Conservation (phyloP, 148 eudicot species). For the Gaultheria prostrata region DNA sequence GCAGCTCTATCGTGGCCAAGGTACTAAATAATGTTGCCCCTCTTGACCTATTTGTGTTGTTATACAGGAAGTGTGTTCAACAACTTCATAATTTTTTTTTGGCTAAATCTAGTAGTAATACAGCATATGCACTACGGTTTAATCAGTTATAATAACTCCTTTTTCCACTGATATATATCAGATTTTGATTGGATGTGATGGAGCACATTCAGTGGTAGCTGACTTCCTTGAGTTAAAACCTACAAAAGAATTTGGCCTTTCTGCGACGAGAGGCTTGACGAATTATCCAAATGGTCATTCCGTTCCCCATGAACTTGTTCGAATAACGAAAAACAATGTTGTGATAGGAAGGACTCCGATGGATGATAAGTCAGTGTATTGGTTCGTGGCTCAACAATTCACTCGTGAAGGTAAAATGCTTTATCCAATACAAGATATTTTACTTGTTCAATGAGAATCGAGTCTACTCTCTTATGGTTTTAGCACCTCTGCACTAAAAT, state of each 20-base stretch:
- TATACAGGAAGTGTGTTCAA: neutral
- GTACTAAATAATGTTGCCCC: slow-evolving; percentile 14
- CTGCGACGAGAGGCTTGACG: slow-evolving; percentile 40
- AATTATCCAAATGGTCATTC: slow-evolving; percentile 46
- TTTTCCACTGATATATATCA: slow-evolving; percentile 6
- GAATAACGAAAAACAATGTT: slow-evolving; percentile 22
- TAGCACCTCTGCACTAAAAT: neutral
- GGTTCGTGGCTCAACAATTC: slow-evolving; percentile 30
- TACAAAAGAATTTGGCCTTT: slow-evolving; percentile 25
- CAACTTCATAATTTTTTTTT: too few species aligned
- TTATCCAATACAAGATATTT: neutral
- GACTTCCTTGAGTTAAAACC: slow-evolving; percentile 38
- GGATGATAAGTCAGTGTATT: slow-evolving; percentile 37
- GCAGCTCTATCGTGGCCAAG: slow-evolving; percentile 40
- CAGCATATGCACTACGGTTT: neutral
- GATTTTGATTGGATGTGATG: slow-evolving; percentile 55
- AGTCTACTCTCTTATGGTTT: neutral
- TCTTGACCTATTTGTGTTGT: neutral
- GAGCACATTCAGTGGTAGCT: slow-evolving; percentile 44
- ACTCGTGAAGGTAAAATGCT: neutral
- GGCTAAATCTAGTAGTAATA: too few species aligned
- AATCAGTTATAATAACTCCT: neutral
- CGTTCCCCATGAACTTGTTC: slow-evolving; percentile 29
- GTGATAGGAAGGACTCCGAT: slow-evolving; percentile 43
- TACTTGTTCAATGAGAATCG: neutral